Base-by-base conservation (phyloP, 495 filamentous ascomycete species). In the Tuber calosporum region DNA sequence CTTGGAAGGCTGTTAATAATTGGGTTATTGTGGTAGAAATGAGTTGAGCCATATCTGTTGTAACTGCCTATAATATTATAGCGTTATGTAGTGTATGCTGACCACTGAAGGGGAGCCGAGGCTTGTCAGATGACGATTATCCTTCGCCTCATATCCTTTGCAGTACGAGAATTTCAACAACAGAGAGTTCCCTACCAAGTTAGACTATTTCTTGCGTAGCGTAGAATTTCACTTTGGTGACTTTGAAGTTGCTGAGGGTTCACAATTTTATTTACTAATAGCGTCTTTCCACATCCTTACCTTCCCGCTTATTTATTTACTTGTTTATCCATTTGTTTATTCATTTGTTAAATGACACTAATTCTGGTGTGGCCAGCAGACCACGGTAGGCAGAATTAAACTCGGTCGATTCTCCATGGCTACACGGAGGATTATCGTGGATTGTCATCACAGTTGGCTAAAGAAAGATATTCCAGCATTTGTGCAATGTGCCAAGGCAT, bases 341-440 rank as follows among this genome's bases (percentile, higher is more conserved):
- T n/a, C n/a, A n/a, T n/a, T n/a, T n/a, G n/a, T 62, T 62, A 34
- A 62, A 30, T 62, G 26, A 34, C 26, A 34, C 26, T 62, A 34
- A 62, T 62, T 34, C 53, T 62, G 53, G 53, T 15, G 26, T 4
- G 30, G n/a, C 53, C 26, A 62, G 53, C n/a, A 2, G n/a, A n/a
- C n/a, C n/a, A n/a, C n/a, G n/a, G n/a, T n/a, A n/a, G 26, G 13
- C 19, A 34, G 53, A 62, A 34, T 17, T n/a, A n/a, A 26, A 62
- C 34, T 62, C 53, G 53, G 53, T 62, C 26, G 53, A 62, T 62
- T 62, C 26, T 62, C 53, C 53, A 62, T 62, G 26, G 53, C 53
- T 62, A 62, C 53, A 62, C 53, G 53, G 53, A 34, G 26, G 53
- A 30, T 58, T 13, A 30, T 58, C n/a, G 48, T 30, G 15, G 17